A percentile compares a stretch with the other conserved stretches of the same genome.
phyloP scores from a whole-genome alignment of 257 asterid genomes.

The Prunella vulgaris region DNA sequence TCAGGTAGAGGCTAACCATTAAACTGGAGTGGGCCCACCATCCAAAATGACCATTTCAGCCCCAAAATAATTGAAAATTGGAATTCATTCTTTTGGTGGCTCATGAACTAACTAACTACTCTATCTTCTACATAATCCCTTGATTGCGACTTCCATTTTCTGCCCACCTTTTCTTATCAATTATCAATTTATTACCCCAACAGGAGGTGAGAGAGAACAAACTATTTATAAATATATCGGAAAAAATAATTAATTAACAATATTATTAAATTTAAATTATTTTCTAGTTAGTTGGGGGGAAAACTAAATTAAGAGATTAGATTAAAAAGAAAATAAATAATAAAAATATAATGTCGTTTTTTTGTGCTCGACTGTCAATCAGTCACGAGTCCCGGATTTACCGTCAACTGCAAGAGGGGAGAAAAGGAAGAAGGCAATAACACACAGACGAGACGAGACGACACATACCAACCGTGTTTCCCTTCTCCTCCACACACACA shows the following conservation, averaged over 20 bases:
- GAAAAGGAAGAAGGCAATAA: not conserved
- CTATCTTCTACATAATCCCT: not conserved
- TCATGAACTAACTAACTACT: not conserved
- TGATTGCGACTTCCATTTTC: slow-evolving; percentile 22
- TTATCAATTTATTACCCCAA: not conserved
- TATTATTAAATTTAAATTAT: no score
- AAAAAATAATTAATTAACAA: no score
- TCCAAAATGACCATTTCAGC: not conserved
- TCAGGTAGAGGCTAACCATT: not conserved
- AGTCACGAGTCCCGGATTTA: not conserved
- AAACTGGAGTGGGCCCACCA: not conserved
- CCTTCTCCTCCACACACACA: slow-evolving; percentile 27
- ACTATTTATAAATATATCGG: no score
- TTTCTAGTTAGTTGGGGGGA: no score
- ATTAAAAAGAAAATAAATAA: not conserved
- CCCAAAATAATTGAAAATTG: not conserved
- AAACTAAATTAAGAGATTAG: not conserved
- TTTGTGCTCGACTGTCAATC: not conserved
- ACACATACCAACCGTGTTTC: slow-evolving; percentile 11
- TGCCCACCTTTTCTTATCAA: slow-evolving; percentile 9
- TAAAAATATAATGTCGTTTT: slow-evolving; percentile 16
- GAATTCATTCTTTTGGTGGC: slow-evolving; percentile 4
- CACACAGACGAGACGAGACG: no score
- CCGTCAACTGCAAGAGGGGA: not conserved
- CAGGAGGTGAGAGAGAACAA: not conserved